These are phyloP conservation scores for Trypanosomatidae sp. DNA, from an alignment of 208 protist species.

Conservation along the genomic window DNA sequence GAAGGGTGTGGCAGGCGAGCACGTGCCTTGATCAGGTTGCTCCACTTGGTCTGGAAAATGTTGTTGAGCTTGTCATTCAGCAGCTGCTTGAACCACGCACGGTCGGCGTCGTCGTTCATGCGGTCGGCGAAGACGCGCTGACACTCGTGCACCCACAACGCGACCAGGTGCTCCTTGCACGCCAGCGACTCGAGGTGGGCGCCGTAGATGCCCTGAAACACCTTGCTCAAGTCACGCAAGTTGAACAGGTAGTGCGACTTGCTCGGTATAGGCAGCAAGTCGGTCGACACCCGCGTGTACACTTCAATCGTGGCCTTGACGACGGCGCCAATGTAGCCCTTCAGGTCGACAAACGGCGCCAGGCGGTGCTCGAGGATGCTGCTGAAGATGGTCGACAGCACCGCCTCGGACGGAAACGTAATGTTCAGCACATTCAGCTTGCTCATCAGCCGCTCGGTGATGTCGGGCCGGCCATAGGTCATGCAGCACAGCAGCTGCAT, in stretches of 20 bases:
- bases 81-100: conserved; percentile 86
- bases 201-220: conserved; percentile 95
- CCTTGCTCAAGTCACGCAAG: conserved; percentile 95
- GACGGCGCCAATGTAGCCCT: conserved; percentile 82
- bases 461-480: conserved; percentile 93
- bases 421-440: conserved; percentile 95
- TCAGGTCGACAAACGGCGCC: conserved; percentile 86
- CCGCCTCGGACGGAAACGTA: conserved; percentile 88
- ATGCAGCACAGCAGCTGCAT: conserved; percentile 96
- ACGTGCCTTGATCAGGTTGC: conserved; percentile 78
- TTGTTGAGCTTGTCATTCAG: conserved; percentile 89
- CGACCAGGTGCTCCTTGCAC: conserved; percentile 89
- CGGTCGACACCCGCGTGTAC: conserved; percentile 84
- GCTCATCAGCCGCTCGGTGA: conserved; percentile 90
- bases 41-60: conserved; percentile 90
- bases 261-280: conserved; percentile 94
- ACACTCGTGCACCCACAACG: conserved; percentile 97
- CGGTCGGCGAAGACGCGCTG: conserved; percentile 96
- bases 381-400: conserved; percentile 93
- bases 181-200: conserved; percentile 85
- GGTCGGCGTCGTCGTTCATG: conserved; percentile 91
- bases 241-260: conserved; percentile 99
- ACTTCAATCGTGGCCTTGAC: conserved; percentile 92
- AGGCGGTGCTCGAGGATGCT: conserved; percentile 91
- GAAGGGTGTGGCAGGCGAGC: conserved; percentile 23